Evolutionary conservation across 768 basidiomycete species (phyloP).

Genomic region (Rossbeevera mucosa): DNA sequence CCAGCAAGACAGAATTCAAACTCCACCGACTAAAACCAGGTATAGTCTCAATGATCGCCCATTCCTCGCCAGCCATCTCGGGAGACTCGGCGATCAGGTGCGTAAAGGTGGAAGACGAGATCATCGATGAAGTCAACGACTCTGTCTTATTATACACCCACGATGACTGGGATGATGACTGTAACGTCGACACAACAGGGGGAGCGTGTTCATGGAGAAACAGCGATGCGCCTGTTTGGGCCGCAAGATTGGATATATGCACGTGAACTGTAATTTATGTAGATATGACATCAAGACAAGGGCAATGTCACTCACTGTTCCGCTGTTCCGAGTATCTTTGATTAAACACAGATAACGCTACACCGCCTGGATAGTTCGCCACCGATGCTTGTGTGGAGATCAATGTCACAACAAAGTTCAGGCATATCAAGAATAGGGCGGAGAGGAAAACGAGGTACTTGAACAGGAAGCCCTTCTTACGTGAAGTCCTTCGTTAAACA

Average conservation of each 20-base stretch:
- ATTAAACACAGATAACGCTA: constrained; percentile 64
- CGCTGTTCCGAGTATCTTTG: constrained; percentile 35
- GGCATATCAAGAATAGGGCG: constrained; percentile 43
- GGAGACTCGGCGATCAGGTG: constrained; percentile 57
- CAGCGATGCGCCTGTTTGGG: constrained; percentile 86
- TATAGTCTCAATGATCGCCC: constrained; percentile 44
- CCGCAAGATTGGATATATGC: constrained; percentile 79
- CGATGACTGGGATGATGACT: constrained; percentile 4
- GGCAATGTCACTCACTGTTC: constrained; percentile 23
- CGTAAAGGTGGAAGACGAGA: constrained; percentile 43
- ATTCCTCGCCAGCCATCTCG: constrained; percentile 28
- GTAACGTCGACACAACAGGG: constrained; percentile 35
- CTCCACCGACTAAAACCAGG: constrained; percentile 42
- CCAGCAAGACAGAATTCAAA: constrained; percentile 15
- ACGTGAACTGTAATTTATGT: constrained; percentile 46
- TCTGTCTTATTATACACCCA: constrained; percentile 89
- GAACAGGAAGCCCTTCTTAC: constrained; percentile 44
- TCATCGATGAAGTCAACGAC: constrained; percentile 43
- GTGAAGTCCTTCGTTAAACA: constrained; percentile 36
- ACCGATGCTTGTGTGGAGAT: constrained; percentile 56
- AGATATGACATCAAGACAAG: background rate
- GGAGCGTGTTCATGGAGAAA: constrained; percentile 70
- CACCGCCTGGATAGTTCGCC: constrained; percentile 87
- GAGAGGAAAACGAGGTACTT: constrained; percentile 44
- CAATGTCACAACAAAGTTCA: constrained; percentile 51